These are phyloP conservation scores for Tieghemostelium lacteum DNA, from an alignment of 78 protist genomes.

Conservation along the genomic window DNA sequence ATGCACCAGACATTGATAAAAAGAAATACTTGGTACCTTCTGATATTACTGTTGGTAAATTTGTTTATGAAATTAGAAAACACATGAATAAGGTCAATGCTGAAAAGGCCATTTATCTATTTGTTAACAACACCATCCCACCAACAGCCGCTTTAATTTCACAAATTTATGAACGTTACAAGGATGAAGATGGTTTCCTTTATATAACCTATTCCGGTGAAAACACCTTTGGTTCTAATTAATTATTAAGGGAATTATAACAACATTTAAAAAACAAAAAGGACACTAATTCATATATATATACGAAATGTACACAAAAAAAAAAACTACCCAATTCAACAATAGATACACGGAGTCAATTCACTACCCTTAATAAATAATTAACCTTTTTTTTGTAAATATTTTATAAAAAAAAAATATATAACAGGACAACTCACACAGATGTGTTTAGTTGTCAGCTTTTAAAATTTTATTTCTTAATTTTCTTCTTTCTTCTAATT, in stretches of 20 bases:
- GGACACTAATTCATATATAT: too few species aligned
- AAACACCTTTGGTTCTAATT: slow-evolving; percentile 76
- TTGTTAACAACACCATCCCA: slow-evolving; percentile 89
- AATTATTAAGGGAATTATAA: too few species aligned
- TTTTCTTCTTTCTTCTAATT: slow-evolving; percentile 3
- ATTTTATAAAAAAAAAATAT: too few species aligned
- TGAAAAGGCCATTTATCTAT: slow-evolving; percentile 95
- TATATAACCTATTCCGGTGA: slow-evolving; percentile 72
- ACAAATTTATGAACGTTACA: slow-evolving; percentile 90
- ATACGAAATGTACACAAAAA: too few species aligned
- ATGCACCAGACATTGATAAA: slow-evolving; percentile 95
- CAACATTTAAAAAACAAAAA: too few species aligned
- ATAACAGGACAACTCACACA: too few species aligned
- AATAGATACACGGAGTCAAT: too few species aligned
- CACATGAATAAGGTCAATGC: slow-evolving; percentile 91
- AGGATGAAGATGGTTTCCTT: slow-evolving; percentile 97
- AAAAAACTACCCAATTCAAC: too few species aligned
- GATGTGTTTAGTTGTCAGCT: too few species aligned
- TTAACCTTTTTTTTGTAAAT: too few species aligned
- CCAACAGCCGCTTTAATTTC: slow-evolving; percentile 93
- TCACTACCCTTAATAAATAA: too few species aligned
- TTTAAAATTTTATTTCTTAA: too few species aligned
- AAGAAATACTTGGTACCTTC: slow-evolving; percentile 94
- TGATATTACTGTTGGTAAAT: slow-evolving; percentile 96
- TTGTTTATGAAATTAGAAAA: slow-evolving; percentile 94